phyloP scores from a whole-genome alignment of 1,139 yeast genomes.

The Debaryomyces sp. region DNA sequence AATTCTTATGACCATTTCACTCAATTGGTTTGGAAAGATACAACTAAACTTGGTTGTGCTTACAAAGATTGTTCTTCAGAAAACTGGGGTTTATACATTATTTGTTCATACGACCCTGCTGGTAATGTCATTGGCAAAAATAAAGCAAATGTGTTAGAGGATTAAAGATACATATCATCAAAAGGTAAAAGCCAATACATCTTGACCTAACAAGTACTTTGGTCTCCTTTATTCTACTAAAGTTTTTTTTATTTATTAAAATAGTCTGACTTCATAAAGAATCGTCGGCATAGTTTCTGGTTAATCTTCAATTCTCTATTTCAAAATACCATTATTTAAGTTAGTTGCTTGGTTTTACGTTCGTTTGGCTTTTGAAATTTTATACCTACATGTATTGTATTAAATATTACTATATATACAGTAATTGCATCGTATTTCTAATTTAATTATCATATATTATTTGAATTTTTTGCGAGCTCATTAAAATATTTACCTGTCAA shows the following conservation, averaged over 20 bases:
- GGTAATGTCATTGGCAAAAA: slow-evolving; percentile 52
- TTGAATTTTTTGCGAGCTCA: not conserved
- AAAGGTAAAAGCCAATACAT: not conserved
- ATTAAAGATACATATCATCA: not conserved
- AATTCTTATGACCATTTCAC: slow-evolving; percentile 69
- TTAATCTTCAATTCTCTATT: slow-evolving; percentile 4
- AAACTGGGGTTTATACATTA: slow-evolving; percentile 46
- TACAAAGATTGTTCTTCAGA: slow-evolving; percentile 43
- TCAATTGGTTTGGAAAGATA: slow-evolving; percentile 77
- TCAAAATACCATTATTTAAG: slow-evolving; percentile 2
- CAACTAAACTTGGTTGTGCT: slow-evolving; percentile 75
- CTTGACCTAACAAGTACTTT: not conserved
- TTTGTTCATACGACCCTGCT: slow-evolving; percentile 50
- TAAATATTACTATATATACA: not conserved
- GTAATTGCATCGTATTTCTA: not conserved
- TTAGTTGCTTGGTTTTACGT: slow-evolving; percentile 3
- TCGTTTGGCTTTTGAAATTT: slow-evolving; percentile 1
- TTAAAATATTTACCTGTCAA: not conserved
- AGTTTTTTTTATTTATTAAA: not conserved
- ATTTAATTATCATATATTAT: not conserved
- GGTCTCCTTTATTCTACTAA: not conserved
- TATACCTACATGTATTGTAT: slow-evolving; percentile 2
- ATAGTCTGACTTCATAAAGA: not conserved
- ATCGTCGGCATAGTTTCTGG: not conserved
- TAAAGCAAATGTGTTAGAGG: slow-evolving; percentile 46